A percentile compares a stretch with the other conserved stretches of the same genome.
Conservation (phyloP, 2,329 filamentous ascomycete species). For the Fonsecaea monophora region DNA sequence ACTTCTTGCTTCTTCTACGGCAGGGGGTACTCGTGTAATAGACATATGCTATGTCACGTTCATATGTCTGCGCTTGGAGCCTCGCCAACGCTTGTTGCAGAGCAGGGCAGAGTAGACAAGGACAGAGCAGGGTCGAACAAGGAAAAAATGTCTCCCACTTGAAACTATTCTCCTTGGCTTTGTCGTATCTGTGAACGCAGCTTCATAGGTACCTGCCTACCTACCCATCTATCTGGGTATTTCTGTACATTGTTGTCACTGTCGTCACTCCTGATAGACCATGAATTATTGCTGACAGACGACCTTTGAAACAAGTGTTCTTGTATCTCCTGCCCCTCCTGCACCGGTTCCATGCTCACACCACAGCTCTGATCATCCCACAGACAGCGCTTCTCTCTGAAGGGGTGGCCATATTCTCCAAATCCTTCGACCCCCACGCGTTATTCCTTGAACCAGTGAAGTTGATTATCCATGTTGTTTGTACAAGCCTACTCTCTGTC, state of each 20-base stretch:
- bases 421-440: neutral
- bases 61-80: too few relatives aligned
- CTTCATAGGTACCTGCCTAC: too few relatives aligned
- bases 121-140: too few relatives aligned
- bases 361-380: neutral
- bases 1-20: too few relatives aligned
- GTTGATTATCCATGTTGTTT: neutral
- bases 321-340: neutral
- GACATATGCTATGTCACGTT: too few relatives aligned
- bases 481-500: neutral
- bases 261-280: neutral
- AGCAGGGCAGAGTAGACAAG: too few relatives aligned
- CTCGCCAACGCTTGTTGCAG: too few relatives aligned
- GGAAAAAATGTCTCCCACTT: too few relatives aligned
- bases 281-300: neutral
- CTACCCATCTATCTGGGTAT: too few relatives aligned
- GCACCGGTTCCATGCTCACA: neutral
- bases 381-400: neutral
- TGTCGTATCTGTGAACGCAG: too few relatives aligned
- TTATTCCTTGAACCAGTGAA: neutral
- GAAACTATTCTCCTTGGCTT: too few relatives aligned
- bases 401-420: neutral
- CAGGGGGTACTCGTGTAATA: too few relatives aligned
- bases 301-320: neutral
- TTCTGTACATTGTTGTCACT: neutral